Base-by-base conservation (phyloP, 2,329 filamentous ascomycete genomes). In the Hypoxylon sp. region DNA sequence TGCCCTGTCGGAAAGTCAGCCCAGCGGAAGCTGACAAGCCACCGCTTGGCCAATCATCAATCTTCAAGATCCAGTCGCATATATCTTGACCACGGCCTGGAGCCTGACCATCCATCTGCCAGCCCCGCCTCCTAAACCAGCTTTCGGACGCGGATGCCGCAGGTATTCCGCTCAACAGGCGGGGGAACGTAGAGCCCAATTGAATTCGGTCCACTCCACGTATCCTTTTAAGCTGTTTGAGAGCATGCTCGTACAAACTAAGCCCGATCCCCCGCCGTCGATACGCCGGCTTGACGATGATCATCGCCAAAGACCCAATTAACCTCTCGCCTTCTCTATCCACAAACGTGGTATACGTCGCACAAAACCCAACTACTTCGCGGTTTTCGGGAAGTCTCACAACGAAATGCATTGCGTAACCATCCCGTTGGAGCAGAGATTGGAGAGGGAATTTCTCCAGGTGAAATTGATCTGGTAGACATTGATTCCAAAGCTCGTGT, bases 301-400 rank as follows among this genome's bases (percentile, higher is more conserved):
- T 76, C 10, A 83, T 77, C 10, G 87, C 87, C 32, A 90, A 74
- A 2, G 86, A 89, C 7, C 87, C 88, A 51, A 89, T 81, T 44
- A 88, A 79, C 35, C 81, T 81, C 68, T 87, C 84, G 19, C 81
- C 83, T 42, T 81, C 83, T 68, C 83, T 83, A 69, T 88, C 85
- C 50, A 84, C 82, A 75, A 86, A 89, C 3, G 85, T 87, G 31
- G 87, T 85, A 73, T 87, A 89, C 7, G 87, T 89, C 8, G 87
- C 87, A 72, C 87, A 89, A 68, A 89, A 89, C 0, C 87, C 88
- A 39, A 89, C 74, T 24, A 87, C 71, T 37, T 81, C 79, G 6
- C 75, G 76, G 2, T 76, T 82, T 10, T 75, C 76, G 1, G 84
- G 81, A n/a, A 85, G 81, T 53, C 83, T 82, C 29, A 89, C 85